Evolutionary conservation across 2,329 filamentous ascomycete genomes (phyloP).

Genomic region (Leptoxyphium fumago): DNA sequence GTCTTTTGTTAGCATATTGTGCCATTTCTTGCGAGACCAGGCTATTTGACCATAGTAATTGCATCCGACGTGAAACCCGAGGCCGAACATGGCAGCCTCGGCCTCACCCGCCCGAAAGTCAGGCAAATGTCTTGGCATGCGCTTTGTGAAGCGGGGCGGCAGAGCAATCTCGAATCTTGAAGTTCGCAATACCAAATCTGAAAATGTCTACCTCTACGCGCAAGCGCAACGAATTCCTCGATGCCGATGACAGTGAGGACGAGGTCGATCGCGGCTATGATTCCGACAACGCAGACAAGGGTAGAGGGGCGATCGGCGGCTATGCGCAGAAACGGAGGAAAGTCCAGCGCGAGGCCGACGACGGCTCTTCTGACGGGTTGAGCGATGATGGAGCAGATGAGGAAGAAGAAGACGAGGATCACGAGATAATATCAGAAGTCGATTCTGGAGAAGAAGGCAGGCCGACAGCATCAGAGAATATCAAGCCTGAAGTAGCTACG

Average conservation of each 20-base stretch:
- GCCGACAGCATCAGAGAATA: conserved; percentile 2
- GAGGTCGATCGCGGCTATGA: conserved; percentile 42
- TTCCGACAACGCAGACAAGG: conserved; percentile 51
- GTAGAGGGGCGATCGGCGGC: conserved; percentile 42
- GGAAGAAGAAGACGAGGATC: conserved; percentile 6
- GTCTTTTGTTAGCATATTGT: too few species aligned
- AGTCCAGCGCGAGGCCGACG: conserved; percentile 31
- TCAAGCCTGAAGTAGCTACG: not conserved
- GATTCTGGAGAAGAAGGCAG: conserved; percentile 2
- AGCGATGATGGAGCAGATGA: conserved; percentile 8
- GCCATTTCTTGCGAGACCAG: too few species aligned
- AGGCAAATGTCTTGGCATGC: too few species aligned
- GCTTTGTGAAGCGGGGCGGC: too few species aligned
- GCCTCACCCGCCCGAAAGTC: too few species aligned
- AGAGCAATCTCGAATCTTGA: too few species aligned
- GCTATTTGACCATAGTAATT: too few species aligned
- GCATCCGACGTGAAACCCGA: too few species aligned
- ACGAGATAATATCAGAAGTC: conserved; percentile 8
- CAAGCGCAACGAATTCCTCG: conserved; percentile 59
- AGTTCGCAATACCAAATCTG: not conserved
- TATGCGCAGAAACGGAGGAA: conserved; percentile 46
- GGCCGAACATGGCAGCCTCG: too few species aligned
- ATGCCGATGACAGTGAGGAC: conserved; percentile 29
- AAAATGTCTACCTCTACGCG: conserved; percentile 49
- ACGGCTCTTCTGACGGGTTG: conserved; percentile 15